Conservation (phyloP, 2,329 filamentous ascomycete species). For the Tolypocladium pustulatum region DNA sequence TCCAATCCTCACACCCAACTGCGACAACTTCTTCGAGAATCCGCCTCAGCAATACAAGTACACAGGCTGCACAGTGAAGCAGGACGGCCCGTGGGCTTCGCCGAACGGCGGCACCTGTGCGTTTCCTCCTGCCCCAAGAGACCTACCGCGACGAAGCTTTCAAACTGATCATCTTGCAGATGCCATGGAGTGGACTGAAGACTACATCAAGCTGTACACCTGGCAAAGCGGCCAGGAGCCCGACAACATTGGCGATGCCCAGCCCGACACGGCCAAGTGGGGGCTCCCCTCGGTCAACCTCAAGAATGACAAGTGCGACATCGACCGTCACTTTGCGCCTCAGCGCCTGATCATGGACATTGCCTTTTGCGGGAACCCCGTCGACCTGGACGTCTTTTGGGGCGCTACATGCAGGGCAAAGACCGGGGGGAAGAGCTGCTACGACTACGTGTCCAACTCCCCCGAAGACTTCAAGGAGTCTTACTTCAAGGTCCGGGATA, state of each 20-base stretch:
- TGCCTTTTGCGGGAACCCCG: neutral
- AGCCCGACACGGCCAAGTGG: neutral
- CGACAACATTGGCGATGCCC: neutral
- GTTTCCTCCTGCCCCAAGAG: neutral
- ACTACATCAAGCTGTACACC: neutral
- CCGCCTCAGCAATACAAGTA: fast-evolving
- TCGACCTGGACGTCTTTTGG: neutral
- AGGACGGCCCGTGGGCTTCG: neutral
- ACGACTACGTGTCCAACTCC: neutral
- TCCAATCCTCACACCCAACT: neutral
- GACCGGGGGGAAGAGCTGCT: neutral
- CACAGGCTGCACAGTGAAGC: neutral
- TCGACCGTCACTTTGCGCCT: neutral
- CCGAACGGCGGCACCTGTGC: neutral
- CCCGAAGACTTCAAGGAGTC: neutral
- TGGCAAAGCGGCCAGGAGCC: neutral
- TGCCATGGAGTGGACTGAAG: neutral
- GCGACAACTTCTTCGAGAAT: neutral
- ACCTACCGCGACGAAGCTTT: neutral
- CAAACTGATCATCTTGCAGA: neutral
- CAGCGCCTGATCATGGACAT: neutral
- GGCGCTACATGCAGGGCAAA: fast-evolving
- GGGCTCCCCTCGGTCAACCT: neutral
- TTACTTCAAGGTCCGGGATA: constrained; percentile 2
- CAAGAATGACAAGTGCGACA: neutral